Evolutionary conservation across 2,329 filamentous ascomycete genomes (phyloP).

Genomic region (Alternaria triticina): DNA sequence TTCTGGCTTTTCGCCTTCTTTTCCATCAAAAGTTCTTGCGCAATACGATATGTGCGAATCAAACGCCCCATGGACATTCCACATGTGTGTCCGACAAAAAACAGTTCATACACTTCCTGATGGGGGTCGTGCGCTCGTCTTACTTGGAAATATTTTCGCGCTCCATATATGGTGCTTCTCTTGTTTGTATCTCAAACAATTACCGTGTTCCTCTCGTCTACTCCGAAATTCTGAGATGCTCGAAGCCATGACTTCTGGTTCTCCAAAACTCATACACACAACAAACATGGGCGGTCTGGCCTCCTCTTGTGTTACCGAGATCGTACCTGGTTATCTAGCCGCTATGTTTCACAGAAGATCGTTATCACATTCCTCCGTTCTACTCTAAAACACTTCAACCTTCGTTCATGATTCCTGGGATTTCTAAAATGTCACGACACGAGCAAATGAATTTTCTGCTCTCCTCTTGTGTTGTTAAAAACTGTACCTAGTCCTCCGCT

Average conservation of each 20-base stretch:
- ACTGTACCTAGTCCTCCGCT: too few relatives aligned
- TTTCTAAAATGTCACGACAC: neutral
- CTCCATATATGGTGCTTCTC: neutral
- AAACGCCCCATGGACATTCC: too few relatives aligned
- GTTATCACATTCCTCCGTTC: fast-evolving
- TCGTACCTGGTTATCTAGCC: neutral
- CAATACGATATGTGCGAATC: too few relatives aligned
- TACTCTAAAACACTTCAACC: neutral
- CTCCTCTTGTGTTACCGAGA: neutral
- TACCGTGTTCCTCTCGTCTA: neutral
- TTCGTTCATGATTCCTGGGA: neutral
- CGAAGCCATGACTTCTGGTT: too few relatives aligned
- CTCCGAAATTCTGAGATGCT: neutral
- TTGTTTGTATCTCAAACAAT: neutral
- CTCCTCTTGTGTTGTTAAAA: neutral
- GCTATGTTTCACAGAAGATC: neutral
- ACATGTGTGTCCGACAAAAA: too few relatives aligned
- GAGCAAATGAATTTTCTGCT: neutral
- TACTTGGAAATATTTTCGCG: fast-evolving
- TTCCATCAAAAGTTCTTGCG: too few relatives aligned
- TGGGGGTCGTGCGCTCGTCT: neutral
- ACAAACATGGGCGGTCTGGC: neutral
- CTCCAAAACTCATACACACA: too few relatives aligned
- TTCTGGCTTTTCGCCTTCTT: neutral
- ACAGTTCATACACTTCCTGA: too few relatives aligned